Conservation (phyloP, 495 filamentous ascomycete species). For the Penicillium crystallinum region DNA sequence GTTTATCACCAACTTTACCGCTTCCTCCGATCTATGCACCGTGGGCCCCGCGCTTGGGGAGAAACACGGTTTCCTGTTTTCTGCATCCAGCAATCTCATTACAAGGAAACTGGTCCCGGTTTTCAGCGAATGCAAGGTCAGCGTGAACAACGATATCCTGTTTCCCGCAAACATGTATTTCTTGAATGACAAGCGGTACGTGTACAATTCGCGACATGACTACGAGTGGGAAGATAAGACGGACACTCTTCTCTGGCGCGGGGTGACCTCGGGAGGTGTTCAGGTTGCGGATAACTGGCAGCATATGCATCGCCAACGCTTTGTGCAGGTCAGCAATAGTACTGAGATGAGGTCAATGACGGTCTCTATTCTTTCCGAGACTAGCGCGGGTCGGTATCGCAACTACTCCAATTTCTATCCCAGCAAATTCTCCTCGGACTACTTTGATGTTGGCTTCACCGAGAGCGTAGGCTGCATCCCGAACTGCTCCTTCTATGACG, state of each 20-base stretch:
- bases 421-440: constrained; percentile 24
- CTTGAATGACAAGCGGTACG: constrained; percentile 65
- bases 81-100: constrained; percentile 49
- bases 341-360: constrained; percentile 43
- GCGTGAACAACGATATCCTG: constrained; percentile 73
- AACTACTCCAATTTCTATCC: constrained; percentile 26
- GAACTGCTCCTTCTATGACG: constrained; percentile 39
- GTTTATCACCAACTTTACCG: constrained; percentile 61
- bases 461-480: constrained; percentile 37
- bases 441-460: constrained; percentile 42
- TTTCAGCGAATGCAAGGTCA: constrained; percentile 72
- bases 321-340: constrained; percentile 51
- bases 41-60: constrained; percentile 46
- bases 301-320: constrained; percentile 44
- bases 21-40: constrained; percentile 60
- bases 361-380: constrained; percentile 17
- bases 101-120: constrained; percentile 56
- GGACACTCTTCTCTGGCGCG: constrained; percentile 46
- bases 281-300: constrained; percentile 30
- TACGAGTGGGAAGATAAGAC: constrained; percentile 37
- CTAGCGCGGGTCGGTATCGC: constrained; percentile 15
- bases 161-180: constrained; percentile 76
- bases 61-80: constrained; percentile 67
- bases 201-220: constrained; percentile 35
- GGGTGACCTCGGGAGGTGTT: constrained; percentile 44